Evolutionary conservation across 176 grass and related monocot species (phyloP), one percentile per base, ranked within the genome.

Genomic region (Musa schizocarpa): DNA sequence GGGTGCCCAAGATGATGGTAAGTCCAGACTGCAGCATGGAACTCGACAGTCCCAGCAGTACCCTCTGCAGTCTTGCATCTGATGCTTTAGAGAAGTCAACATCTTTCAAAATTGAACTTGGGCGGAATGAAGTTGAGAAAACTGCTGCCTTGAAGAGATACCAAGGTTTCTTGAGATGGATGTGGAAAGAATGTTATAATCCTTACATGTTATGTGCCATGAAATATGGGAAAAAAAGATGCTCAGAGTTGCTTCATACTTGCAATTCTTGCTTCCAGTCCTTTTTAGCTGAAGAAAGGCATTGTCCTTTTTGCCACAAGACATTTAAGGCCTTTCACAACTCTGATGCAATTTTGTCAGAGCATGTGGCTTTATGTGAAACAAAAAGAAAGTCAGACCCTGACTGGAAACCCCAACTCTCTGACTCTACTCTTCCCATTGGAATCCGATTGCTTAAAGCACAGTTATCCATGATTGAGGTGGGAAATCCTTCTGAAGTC

Each of bases 41-140:
- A 29, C 89, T 93, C 73, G 88, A 86, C 75, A 89, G 86, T 87
- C 88, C 95, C 66, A 89, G 88, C 80, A 91, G 84, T 81, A 82
- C 82, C 43, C 54, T 90, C 68, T 90, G 82, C 72, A 29, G 80
- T 74, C 65, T 53, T 57, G 51, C 78, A 75, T 87, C 88, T 82
- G 88, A 94, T 89, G 87, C 68, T 66, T 53, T 53, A 13, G 74
- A 79, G 53, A 69, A 78, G 54, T 94, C 84, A 2, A 85, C 83
- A 76, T 89, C 90, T 24, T 94, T 99, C 78, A 87, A 77, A 78
- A 89, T 99, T 83, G 80, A 99, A 68, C 75, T 94, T 73, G 95
- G 88, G 49, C 70, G 82, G 54, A 99, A 86, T 50, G 84, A 94
- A 55, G 43, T 75, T 9, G 95, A 99, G 83, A 94, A 85, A 78